A percentile compares a stretch with the other conserved stretches of the same genome.
Conservation (phyloP, 75 land plant species). For the Pinus tabuliformis region DNA sequence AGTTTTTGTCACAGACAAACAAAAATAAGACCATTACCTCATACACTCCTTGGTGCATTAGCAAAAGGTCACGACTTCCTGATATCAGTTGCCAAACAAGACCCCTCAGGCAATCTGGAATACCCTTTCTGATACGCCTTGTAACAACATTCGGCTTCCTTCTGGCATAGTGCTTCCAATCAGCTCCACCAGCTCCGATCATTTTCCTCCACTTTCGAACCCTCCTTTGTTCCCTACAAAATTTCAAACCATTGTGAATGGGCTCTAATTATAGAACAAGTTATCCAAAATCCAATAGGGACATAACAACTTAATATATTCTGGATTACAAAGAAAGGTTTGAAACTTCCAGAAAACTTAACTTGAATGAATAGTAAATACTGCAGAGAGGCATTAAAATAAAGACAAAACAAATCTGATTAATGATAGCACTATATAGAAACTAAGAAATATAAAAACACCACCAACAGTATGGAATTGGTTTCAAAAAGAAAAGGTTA, state of each 20-base stretch:
- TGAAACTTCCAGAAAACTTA: neutral
- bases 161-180: constrained; percentile 96
- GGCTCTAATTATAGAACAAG: neutral
- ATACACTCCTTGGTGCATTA: constrained; percentile 98
- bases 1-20: neutral
- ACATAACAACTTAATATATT: neutral
- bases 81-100: constrained; percentile 99
- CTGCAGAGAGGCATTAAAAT: neutral
- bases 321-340: neutral
- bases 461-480: neutral
- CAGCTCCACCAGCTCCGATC: constrained; percentile 97
- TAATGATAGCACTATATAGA: neutral
- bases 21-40: constrained; percentile 56
- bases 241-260: neutral
- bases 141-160: constrained; percentile 90
- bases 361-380: neutral
- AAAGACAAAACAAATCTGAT: neutral
- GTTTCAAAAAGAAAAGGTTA: neutral
- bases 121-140: constrained; percentile 73
- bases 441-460: neutral
- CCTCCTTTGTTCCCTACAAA: constrained; percentile 83
- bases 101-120: constrained; percentile 96
- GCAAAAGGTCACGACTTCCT: constrained; percentile 93
- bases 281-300: neutral
- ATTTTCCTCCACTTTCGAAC: constrained; percentile 97